Base-by-base conservation (phyloP, 2,329 filamentous ascomycete species). In the Alternaria solani region DNA sequence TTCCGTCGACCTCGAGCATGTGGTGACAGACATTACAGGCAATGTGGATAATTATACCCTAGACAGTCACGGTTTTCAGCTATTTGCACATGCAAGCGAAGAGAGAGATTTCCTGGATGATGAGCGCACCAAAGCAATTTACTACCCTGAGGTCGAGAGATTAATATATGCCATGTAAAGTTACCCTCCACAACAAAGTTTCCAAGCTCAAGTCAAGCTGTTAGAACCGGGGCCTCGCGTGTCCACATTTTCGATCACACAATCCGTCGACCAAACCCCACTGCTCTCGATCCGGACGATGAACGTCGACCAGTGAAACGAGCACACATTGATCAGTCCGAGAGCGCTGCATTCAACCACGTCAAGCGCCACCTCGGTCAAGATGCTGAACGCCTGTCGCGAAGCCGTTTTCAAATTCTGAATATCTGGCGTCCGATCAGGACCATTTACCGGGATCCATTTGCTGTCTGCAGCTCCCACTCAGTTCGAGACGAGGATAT, bases 401-500 rank as follows among this genome's bases (percentile, higher is more conserved):
- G 69, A 36, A 57, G 62, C n/a, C 68, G 76, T 18, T 70, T 74
- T 3, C 72, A 78, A 46, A 75, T 78, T 44, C 75, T 78, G 54
- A 78, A 78, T 51, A 75, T 76, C 2, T 78, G 76, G 76, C 68
- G 75, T 5, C 76, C 76, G 2, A 74, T 77, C 56, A 75, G 71
- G 51, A 72, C 66, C 2, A 70, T 78, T 2, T 65, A 70, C 32
- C 64, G 72, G 2, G 75, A 78, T 41, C 75, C 76, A 0, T 61
- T 78, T 12, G 74, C 71, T 2, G 64, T 78, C 1, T 74, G 74
- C 0, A 72, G 75, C 16, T 72, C 74, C 3, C 53, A 62, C 46
- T 73, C 65, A 34, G 75, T 77, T 1, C 61, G 62, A 5, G 75
- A 78, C n/a, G 42, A 65, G 6, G 65, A 66, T 36, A 36, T 36